A percentile compares a stretch with the other conserved stretches of the same genome.
Evolutionary conservation across 352 stramenopile genomes (phyloP).

Genomic region (Globisporangium recalcitrans): DNA sequence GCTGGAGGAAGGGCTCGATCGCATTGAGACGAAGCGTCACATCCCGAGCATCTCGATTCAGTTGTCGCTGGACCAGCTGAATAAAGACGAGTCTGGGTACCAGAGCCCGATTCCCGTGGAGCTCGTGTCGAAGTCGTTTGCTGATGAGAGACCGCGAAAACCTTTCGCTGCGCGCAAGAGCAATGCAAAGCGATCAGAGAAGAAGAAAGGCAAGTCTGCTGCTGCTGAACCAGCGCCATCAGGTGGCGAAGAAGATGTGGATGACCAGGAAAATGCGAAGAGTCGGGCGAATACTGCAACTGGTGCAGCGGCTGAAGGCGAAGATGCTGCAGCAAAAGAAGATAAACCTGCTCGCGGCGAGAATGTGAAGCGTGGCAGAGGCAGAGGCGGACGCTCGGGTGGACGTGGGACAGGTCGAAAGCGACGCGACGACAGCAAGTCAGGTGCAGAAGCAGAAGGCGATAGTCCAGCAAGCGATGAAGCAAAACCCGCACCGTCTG

Average conservation of each 20-base stretch:
- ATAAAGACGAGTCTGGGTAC: constrained; percentile 57
- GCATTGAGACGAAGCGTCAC: constrained; percentile 63
- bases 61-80: constrained; percentile 60
- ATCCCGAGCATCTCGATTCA: constrained; percentile 76
- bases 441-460: constrained; percentile 3
- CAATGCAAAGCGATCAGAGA: constrained; percentile 14
- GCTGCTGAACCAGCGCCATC: not conserved
- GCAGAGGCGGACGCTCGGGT: constrained; percentile 19
- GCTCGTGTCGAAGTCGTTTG: constrained; percentile 35
- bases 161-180: constrained; percentile 18
- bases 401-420: constrained; percentile 16
- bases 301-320: not conserved
- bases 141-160: constrained; percentile 25
- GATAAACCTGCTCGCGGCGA: constrained; percentile 4
- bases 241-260: constrained; percentile 14
- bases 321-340: constrained; percentile 1
- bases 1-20: constrained; percentile 78
- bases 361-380: constrained; percentile 12
- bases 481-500: constrained; percentile 4
- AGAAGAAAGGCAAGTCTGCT: constrained; percentile 20
- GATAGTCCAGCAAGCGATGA: constrained; percentile 3
- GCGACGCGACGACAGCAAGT: constrained; percentile 12
- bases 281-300: not conserved
- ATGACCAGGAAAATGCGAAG: constrained; percentile 11
- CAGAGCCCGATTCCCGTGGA: constrained; percentile 64